Evolutionary conservation across 2,329 filamentous ascomycete species (phyloP).

Genomic region (Orbilia quercus): DNA sequence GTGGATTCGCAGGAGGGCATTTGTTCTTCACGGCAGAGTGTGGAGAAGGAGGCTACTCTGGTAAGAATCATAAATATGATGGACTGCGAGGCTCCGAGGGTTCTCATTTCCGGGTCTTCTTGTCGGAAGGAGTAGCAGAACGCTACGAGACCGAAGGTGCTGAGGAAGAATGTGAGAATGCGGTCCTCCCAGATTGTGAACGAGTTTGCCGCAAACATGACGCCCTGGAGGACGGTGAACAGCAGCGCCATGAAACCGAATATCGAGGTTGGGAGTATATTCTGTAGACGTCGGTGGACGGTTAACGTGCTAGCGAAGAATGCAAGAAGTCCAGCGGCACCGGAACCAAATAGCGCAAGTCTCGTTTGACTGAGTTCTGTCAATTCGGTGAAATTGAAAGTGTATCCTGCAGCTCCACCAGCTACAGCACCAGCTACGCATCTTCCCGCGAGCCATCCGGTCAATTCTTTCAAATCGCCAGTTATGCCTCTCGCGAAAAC

Average conservation of each 20-base stretch:
- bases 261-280: conserved; percentile 74
- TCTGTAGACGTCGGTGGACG: conserved; percentile 63
- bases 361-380: conserved; percentile 59
- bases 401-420: conserved; percentile 61
- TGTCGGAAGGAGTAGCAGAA: conserved; percentile 80
- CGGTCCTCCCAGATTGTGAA: conserved; percentile 99
- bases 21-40: conserved; percentile 95
- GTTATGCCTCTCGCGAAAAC: conserved; percentile 75
- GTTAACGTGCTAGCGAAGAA: conserved; percentile 62
- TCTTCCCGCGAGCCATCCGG: conserved; percentile 67
- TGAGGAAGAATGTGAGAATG: conserved; percentile 89
- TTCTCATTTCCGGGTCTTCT: conserved; percentile 73
- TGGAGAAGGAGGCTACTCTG: conserved; percentile 84
- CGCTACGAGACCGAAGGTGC: conserved; percentile 83
- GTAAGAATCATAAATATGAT: conserved; percentile 82
- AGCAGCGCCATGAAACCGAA: conserved; percentile 90
- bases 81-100: conserved; percentile 85
- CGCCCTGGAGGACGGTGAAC: conserved; percentile 86
- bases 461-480: conserved; percentile 69
- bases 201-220: conserved; percentile 95
- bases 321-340: conserved; percentile 65
- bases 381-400: conserved; percentile 25
- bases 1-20: conserved; percentile 97
- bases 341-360: conserved; percentile 63
- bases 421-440: conserved; percentile 66